These are phyloP conservation scores for Neurospora sp. DNA, from an alignment of 495 filamentous ascomycete species.

Conservation along the genomic window DNA sequence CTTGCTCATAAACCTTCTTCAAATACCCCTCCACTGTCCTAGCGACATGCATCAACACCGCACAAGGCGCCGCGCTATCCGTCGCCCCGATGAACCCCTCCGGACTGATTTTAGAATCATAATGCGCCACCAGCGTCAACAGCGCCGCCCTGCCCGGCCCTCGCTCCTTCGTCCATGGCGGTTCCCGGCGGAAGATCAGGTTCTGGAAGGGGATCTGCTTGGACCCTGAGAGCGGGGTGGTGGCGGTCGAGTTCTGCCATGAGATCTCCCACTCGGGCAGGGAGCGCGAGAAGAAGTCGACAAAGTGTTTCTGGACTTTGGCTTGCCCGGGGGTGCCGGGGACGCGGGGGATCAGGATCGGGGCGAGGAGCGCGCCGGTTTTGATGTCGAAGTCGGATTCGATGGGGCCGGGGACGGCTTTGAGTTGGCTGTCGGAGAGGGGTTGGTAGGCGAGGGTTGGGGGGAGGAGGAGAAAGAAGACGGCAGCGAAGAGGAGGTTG, in stretches of 20 bases:
- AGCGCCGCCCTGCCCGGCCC: constrained; percentile 53
- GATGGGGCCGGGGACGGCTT: constrained; percentile 46
- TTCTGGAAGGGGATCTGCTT: constrained; percentile 70
- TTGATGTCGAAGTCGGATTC: constrained; percentile 64
- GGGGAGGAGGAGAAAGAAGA: constrained; percentile 12
- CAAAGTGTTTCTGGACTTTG: constrained; percentile 64
- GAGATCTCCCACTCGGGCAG: constrained; percentile 68
- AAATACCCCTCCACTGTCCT: constrained; percentile 30
- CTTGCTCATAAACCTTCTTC: constrained; percentile 27
- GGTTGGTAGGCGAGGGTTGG: constrained; percentile 51
- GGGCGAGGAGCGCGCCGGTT: constrained; percentile 56
- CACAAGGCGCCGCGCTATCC: constrained; percentile 82
- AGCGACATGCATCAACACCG: constrained; percentile 65
- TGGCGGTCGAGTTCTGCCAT: constrained; percentile 75
- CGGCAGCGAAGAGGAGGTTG: constrained; percentile 2
- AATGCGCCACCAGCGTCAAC: constrained; percentile 85
- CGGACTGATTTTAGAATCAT: constrained; percentile 69
- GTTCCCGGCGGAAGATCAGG: constrained; percentile 69
- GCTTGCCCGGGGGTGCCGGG: constrained; percentile 65
- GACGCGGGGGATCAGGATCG: constrained; percentile 73
- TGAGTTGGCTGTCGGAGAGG: constrained; percentile 61
- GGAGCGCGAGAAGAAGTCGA: constrained; percentile 56
- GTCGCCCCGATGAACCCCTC: constrained; percentile 80
- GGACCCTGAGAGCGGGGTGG: constrained; percentile 55
- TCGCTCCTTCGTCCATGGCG: constrained; percentile 53